Evolutionary conservation across 305 asterid genomes (phyloP).

Genomic region (Andrographis paniculata): DNA sequence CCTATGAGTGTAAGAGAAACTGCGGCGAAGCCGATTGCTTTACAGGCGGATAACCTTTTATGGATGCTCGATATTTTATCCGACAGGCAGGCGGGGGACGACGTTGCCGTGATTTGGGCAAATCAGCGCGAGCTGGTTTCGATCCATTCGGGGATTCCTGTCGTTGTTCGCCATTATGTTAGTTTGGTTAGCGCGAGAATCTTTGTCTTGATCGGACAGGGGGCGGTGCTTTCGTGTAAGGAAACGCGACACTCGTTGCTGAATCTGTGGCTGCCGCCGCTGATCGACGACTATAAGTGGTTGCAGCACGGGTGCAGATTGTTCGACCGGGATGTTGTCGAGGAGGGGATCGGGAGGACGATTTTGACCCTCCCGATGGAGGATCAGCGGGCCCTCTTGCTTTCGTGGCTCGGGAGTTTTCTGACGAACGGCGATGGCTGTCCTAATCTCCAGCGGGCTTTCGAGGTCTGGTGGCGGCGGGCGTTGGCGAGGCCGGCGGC

Average conservation of each 20-base stretch:
- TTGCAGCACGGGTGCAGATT: constrained; percentile 73
- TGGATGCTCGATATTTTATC: constrained; percentile 85
- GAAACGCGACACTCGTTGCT: constrained; percentile 62
- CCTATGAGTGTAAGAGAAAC: constrained; percentile 29
- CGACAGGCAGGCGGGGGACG: constrained; percentile 63
- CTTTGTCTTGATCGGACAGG: constrained; percentile 79
- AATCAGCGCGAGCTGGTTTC: constrained; percentile 53
- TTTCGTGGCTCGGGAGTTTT: constrained; percentile 75
- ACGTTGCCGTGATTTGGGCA: constrained; percentile 65
- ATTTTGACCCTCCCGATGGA: constrained; percentile 81
- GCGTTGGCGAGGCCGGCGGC: constrained; percentile 65
- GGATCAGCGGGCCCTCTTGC: constrained; percentile 74
- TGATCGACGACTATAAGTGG: constrained; percentile 85
- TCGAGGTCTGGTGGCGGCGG: constrained; percentile 99
- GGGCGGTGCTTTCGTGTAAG: constrained; percentile 71
- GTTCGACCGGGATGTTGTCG: constrained; percentile 73
- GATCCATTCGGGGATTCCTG: constrained; percentile 46
- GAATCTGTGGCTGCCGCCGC: constrained; percentile 74
- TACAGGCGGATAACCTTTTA: constrained; percentile 69
- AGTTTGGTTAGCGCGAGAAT: constrained; percentile 67
- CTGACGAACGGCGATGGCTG: constrained; percentile 76
- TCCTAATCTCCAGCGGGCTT: constrained; percentile 84
- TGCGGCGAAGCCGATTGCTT: constrained; percentile 31
- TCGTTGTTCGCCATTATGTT: constrained; percentile 46
- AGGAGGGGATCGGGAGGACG: constrained; percentile 93